Conservation (phyloP, 495 filamentous ascomycete species). For the Penicillium coprophilum region DNA sequence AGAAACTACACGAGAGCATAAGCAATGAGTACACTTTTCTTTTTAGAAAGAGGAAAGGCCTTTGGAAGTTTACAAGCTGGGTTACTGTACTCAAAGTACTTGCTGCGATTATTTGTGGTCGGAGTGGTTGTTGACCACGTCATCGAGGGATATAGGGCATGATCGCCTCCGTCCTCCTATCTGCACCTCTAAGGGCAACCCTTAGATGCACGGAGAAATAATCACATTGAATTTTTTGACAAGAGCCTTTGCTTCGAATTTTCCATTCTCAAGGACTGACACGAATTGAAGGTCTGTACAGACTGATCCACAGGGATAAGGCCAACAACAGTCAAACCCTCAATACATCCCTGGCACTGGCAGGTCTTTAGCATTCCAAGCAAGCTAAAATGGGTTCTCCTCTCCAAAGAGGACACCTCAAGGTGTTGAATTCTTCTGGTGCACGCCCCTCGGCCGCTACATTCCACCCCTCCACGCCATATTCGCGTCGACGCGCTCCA, state of each 20-base stretch:
- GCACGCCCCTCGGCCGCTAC: conserved; percentile 28
- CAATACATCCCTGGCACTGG: conserved; percentile 13
- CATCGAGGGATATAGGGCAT: conserved; percentile 27
- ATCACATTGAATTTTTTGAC: conserved; percentile 7
- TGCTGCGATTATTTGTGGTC: background rate
- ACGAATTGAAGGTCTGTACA: conserved; percentile 22
- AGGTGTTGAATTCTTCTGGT: conserved; percentile 30
- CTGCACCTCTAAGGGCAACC: conserved; percentile 5
- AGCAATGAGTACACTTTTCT: background rate
- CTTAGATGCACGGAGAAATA: conserved; percentile 9
- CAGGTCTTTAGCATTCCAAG: conserved; percentile 22
- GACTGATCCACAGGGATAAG: conserved; percentile 20
- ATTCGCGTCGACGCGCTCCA: conserved; percentile 34
- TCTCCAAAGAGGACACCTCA: conserved; percentile 9
- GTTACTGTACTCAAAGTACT: background rate
- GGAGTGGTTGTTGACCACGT: conserved; percentile 16
- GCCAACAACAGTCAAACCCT: conserved; percentile 1
- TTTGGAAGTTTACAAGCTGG: background rate
- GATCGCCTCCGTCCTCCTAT: conserved; percentile 1
- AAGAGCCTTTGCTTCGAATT: conserved; percentile 5
- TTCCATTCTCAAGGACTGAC: conserved; percentile 20
- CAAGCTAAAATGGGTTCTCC: conserved; percentile 3
- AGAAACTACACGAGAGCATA: background rate
- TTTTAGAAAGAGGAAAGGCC: no score
- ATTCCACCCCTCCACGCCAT: conserved; percentile 36